Evolutionary conservation across 352 stramenopile species (phyloP).

Genomic region (Pythium periplocum): DNA sequence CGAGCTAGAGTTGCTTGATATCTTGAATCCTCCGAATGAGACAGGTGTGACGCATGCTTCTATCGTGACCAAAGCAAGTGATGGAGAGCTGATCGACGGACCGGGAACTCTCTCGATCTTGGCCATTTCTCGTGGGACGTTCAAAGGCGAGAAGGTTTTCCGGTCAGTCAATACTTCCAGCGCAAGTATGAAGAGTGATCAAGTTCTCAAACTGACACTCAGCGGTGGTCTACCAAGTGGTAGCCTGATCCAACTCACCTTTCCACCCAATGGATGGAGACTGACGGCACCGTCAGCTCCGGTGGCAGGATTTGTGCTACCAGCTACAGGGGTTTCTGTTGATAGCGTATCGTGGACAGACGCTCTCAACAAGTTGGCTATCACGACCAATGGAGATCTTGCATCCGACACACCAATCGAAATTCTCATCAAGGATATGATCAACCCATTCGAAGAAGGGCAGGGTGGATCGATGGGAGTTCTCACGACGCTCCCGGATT

Average conservation of each 20-base stretch:
- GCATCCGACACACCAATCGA: constrained; percentile 27
- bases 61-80: constrained; percentile 26
- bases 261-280: constrained; percentile 42
- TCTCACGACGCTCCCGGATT: constrained; percentile 32
- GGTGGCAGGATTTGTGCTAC: constrained; percentile 26
- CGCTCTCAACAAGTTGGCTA: constrained; percentile 17
- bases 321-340: constrained; percentile 26
- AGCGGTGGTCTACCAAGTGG: constrained; percentile 46
- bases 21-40: constrained; percentile 54
- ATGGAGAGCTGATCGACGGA: constrained; percentile 43
- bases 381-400: constrained; percentile 37
- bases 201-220: constrained; percentile 32
- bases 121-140: constrained; percentile 26
- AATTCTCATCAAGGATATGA: constrained; percentile 38
- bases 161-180: constrained; percentile 30
- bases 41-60: constrained; percentile 33
- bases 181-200: constrained; percentile 52
- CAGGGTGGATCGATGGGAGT: constrained; percentile 19
- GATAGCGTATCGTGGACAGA: constrained; percentile 26
- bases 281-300: constrained; percentile 5
- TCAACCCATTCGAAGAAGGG: constrained; percentile 42
- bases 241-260: constrained; percentile 29
- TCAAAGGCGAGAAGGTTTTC: constrained; percentile 32
- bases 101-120: constrained; percentile 37
- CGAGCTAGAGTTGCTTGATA: constrained; percentile 22